Percentiles rank a stretch among this genome's conserved stretches.
Evolutionary conservation across 352 stramenopile genomes (phyloP).

Genomic region (Globisporangium echinulatum): DNA sequence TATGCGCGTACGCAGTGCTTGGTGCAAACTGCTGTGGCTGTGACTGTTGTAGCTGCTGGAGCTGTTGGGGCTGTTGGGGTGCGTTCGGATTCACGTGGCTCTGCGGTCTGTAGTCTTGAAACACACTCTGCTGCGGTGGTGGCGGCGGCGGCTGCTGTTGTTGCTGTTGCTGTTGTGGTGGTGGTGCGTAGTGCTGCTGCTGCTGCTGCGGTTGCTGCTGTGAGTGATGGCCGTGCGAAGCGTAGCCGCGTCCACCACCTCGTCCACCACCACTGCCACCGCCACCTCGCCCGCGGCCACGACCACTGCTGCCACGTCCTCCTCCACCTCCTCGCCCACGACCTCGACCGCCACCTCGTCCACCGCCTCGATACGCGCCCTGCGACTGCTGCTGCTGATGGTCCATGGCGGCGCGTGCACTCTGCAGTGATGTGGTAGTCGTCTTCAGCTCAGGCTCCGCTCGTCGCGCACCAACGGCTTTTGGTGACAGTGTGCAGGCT

Average conservation of each 20-base stretch:
- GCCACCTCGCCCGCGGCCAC: constrained; percentile 12
- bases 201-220: constrained; percentile 1
- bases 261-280: constrained; percentile 25
- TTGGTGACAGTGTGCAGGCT: too few relatives aligned
- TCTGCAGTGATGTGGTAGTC: too few relatives aligned
- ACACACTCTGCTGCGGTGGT: background rate
- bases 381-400: constrained; percentile 10
- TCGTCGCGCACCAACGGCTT: too few relatives aligned
- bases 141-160: constrained; percentile 1
- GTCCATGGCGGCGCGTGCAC: background rate
- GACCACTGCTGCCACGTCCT: background rate
- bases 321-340: constrained; percentile 11
- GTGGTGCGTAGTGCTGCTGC: background rate
- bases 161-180: background rate
- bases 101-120: constrained; percentile 3
- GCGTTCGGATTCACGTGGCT: background rate
- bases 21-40: background rate
- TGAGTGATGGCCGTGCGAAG: constrained; percentile 11
- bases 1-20: background rate
- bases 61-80: background rate
- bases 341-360: constrained; percentile 21
- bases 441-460: too few relatives aligned
- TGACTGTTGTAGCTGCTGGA: background rate
- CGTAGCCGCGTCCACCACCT: constrained; percentile 20
- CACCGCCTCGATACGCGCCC: constrained; percentile 23